Conservation (phyloP, 352 stramenopile genomes). For the Blastocystis sp. region DNA sequence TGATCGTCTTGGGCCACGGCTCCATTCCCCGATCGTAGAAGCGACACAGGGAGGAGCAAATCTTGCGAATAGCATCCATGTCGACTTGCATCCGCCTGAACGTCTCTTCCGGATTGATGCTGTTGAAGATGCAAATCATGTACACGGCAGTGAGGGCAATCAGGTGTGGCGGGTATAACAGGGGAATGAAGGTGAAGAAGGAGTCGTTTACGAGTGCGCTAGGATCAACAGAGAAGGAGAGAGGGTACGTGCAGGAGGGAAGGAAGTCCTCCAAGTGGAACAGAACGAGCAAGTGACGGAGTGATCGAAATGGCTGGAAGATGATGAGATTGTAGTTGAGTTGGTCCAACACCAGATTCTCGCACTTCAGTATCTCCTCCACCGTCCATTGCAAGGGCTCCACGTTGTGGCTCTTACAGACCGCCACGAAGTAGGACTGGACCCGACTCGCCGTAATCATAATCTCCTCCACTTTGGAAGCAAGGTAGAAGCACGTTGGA, state of each 20-base stretch:
- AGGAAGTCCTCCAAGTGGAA: conserved; percentile 43
- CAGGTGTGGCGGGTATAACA: conserved; percentile 37
- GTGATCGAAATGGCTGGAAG: conserved; percentile 16
- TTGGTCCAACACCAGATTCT: conserved; percentile 23
- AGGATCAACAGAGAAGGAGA: background rate
- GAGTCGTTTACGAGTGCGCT: conserved; percentile 34
- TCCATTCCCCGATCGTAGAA: conserved; percentile 50
- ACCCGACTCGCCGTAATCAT: background rate
- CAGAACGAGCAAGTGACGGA: conserved; percentile 24
- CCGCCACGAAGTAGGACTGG: conserved; percentile 15
- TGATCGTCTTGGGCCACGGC: conserved; percentile 30
- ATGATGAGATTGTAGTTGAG: conserved; percentile 57
- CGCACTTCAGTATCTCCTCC: conserved; percentile 29
- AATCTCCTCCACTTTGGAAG: conserved; percentile 58
- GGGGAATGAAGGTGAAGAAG: conserved; percentile 48
- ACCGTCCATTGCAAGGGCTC: conserved; percentile 43
- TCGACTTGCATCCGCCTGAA: conserved; percentile 36
- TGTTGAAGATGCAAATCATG: conserved; percentile 65
- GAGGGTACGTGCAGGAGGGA: background rate
- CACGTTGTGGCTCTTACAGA: conserved; percentile 48
- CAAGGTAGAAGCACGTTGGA: conserved; percentile 60
- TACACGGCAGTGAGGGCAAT: conserved; percentile 38
- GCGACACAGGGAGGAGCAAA: conserved; percentile 24
- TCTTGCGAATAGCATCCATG: background rate
- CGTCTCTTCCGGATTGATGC: conserved; percentile 25